A percentile compares a stretch with the other conserved stretches of the same genome.
Conservation (phyloP, 176 grass and related monocot species). For the Rhipidocladum racemiflorum region DNA sequence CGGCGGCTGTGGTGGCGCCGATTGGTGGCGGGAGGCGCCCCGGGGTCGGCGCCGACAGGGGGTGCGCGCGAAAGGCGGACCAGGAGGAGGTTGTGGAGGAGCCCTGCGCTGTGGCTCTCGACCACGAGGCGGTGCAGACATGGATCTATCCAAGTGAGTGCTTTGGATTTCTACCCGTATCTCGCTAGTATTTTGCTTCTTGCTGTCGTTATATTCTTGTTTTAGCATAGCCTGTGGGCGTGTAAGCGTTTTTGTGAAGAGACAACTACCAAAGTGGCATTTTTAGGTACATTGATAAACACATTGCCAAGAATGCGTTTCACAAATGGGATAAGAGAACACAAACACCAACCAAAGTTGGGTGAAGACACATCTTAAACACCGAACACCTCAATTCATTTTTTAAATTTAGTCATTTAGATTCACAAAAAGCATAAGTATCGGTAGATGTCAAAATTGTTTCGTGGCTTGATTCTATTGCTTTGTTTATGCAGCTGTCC, state of each 20-base stretch:
- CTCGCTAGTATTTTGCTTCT: neutral
- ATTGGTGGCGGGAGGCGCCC: neutral
- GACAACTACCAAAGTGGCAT: neutral
- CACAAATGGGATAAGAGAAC: neutral
- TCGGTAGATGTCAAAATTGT: neutral
- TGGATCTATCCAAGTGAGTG: constrained; percentile 88
- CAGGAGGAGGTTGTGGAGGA: neutral
- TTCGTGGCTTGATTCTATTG: constrained; percentile 13
- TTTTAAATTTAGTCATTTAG: neutral
- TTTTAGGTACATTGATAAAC: neutral
- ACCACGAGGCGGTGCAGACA: constrained; percentile 64
- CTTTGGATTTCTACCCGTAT: neutral
- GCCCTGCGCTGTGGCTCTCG: constrained; percentile 38
- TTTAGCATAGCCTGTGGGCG: neutral
- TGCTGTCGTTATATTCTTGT: neutral
- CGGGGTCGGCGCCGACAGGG: neutral
- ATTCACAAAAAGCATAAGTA: neutral
- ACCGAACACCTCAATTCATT: neutral
- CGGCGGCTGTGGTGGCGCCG: neutral
- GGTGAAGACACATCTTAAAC: neutral
- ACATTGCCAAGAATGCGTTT: neutral
- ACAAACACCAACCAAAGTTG: neutral
- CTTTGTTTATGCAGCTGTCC: neutral
- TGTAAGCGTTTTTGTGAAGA: neutral
- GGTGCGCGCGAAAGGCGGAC: neutral